phyloP scores from a whole-genome alignment of 345 rosid species.

The Syzygium jambos region DNA sequence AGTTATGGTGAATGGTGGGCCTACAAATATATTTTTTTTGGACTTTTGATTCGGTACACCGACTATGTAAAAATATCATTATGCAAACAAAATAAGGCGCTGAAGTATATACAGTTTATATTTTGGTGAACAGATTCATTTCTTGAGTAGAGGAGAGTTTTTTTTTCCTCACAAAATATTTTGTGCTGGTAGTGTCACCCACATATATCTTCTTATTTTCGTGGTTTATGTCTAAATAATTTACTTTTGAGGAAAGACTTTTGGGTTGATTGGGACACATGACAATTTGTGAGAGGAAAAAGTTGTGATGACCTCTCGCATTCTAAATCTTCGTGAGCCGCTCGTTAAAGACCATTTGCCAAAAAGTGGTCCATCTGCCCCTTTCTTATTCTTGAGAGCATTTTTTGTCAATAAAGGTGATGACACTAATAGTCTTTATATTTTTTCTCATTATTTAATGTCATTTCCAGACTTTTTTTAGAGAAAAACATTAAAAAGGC shows the following conservation, averaged over 20 bases:
- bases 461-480: background rate
- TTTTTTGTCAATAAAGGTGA: background rate
- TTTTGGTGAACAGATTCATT: background rate
- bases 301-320: background rate
- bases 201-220: background rate
- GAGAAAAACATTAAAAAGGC: no score
- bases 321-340: background rate
- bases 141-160: background rate
- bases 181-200: background rate
- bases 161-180: background rate
- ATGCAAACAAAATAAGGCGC: no score
- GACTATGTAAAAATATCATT: no score
- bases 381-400: background rate
- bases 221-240: background rate
- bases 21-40: no score
- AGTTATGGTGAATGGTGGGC: no score
- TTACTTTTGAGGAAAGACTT: background rate
- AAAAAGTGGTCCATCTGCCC: background rate
- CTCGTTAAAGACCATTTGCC: background rate
- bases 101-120: background rate
- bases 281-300: background rate
- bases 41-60: no score
- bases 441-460: background rate
- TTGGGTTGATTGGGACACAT: background rate
- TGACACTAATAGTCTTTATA: background rate